phyloP scores from a whole-genome alignment of 768 basidiomycete genomes.

The Fibroporia radiculosa region DNA sequence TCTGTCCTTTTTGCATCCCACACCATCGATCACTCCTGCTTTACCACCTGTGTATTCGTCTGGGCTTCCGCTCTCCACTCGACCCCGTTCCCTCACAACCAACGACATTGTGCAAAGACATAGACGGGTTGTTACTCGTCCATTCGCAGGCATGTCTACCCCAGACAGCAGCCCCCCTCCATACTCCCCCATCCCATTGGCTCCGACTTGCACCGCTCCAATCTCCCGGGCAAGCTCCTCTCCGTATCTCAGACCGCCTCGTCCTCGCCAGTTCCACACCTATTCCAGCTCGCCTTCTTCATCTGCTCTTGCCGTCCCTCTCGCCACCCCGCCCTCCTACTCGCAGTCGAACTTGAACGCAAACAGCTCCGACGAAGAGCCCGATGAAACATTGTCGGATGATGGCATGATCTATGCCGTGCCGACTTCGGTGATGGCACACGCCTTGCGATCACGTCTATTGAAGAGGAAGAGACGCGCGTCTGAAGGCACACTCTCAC shows the following conservation, averaged over 20 bases:
- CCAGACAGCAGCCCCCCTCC: slow-evolving; percentile 5
- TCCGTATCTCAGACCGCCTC: neutral
- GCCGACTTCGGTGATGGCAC: slow-evolving; percentile 1
- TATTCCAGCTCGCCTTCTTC: neutral
- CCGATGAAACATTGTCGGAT: neutral
- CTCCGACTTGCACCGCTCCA: neutral
- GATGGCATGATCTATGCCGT: neutral
- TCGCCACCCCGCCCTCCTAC: neutral
- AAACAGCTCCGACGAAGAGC: neutral
- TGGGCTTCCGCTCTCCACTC: neutral
- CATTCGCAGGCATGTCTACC: neutral
- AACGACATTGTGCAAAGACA: neutral
- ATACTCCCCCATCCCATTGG: slow-evolving; percentile 2
- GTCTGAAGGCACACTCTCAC: slow-evolving; percentile 13
- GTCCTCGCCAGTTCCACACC: neutral
- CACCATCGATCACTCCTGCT: neutral
- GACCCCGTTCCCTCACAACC: neutral
- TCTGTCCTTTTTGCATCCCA: too few species aligned
- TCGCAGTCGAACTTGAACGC: neutral
- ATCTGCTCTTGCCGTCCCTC: neutral
- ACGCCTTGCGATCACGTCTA: slow-evolving; percentile 13
- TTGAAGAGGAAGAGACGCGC: slow-evolving; percentile 17
- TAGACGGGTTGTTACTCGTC: neutral
- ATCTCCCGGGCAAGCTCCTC: neutral
- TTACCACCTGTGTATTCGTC: neutral